phyloP scores from a whole-genome alignment of 2,329 filamentous ascomycete species.

The Cladosporium sp. region DNA sequence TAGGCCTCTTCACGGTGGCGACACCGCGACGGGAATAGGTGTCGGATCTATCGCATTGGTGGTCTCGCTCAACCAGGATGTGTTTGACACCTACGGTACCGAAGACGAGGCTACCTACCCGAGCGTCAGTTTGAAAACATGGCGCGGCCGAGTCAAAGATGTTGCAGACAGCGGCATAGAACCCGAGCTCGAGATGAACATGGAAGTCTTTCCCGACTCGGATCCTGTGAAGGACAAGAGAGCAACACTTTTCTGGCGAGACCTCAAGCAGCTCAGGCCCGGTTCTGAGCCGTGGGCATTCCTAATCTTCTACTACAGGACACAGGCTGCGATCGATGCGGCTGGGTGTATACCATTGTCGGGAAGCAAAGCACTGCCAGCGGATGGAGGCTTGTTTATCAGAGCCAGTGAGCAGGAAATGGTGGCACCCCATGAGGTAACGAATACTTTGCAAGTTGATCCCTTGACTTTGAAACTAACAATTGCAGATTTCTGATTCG shows the following conservation, averaged over 20 bases:
- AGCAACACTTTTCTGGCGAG: conserved; percentile 10
- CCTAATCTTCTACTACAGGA: conserved; percentile 47
- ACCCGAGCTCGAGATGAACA: conserved; percentile 28
- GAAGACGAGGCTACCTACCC: conserved; percentile 19
- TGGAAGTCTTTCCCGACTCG: conserved; percentile 24
- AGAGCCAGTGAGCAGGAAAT: conserved; percentile 15
- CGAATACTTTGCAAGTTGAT: background rate
- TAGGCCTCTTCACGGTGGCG: conserved; percentile 4
- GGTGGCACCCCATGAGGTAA: background rate
- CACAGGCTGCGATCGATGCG: conserved; percentile 28
- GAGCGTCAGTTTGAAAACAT: conserved; percentile 26
- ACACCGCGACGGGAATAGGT: conserved; percentile 14
- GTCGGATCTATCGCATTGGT: conserved; percentile 29
- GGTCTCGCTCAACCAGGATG: conserved; percentile 26
- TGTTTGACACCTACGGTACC: conserved; percentile 24
- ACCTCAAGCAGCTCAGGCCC: conserved; percentile 32
- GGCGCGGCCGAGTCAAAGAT: conserved; percentile 22
- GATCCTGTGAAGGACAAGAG: conserved; percentile 15
- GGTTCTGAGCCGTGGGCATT: conserved; percentile 43
- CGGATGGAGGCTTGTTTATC: conserved; percentile 11
- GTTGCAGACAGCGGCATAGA: conserved; percentile 29
- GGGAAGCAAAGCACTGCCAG: conserved; percentile 5
- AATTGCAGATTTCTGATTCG: background rate
- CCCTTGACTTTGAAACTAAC: background rate
- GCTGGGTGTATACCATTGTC: conserved; percentile 26